Evolutionary conservation across 2,329 filamentous ascomycete genomes (phyloP), one percentile per base, ranked within the genome.

Genomic region (Pezicula carpinea): DNA sequence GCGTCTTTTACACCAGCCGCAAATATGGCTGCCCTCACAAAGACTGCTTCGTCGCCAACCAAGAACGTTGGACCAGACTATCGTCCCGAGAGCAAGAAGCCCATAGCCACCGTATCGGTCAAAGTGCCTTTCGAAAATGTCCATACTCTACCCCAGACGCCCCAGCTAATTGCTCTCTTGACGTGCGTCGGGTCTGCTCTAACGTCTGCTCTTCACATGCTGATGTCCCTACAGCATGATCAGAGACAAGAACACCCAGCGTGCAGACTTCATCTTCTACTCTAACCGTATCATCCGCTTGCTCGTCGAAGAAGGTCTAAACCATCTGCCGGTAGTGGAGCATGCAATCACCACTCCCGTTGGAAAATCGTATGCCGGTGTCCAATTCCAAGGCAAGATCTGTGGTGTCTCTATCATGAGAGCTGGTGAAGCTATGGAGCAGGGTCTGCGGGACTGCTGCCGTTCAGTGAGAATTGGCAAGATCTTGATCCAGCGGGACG

Each of bases 391-490:
- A 66, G 93, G 93, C 55, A 96, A 97, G 72, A 99, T 99, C 59
- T 99, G 93, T 64, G 93, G 93, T 46, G 93, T 99, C 14, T 95
- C 89, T 6, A 99, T 99, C 60, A 97, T 99, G 93, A 83, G 93
- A 54, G 93, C 93, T 11, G 93, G 93, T 43, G 93, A 99, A 71
- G 89, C 92, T 49, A 99, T 99, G 93, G 93, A 99, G 71, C 90
- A 97, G 69, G 93, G 92, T 2, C 73, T 99, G 51, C 80, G 93
- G 50, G 92, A 99, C 69, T 99, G 93, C 71, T 99, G 93, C 71
- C 85, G 93, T 44, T 95, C 89, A n/a, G 93, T 99, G 41, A 80
- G 93, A 53, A 99, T 99, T 62, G 93, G 93, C 55, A 99, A 99
- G 76, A 99, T 99, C 54, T 74, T 99, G 59, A 99, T 99, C 62